phyloP scores from a whole-genome alignment of 2,329 filamentous ascomycete species.

The Colletotrichum lini region DNA sequence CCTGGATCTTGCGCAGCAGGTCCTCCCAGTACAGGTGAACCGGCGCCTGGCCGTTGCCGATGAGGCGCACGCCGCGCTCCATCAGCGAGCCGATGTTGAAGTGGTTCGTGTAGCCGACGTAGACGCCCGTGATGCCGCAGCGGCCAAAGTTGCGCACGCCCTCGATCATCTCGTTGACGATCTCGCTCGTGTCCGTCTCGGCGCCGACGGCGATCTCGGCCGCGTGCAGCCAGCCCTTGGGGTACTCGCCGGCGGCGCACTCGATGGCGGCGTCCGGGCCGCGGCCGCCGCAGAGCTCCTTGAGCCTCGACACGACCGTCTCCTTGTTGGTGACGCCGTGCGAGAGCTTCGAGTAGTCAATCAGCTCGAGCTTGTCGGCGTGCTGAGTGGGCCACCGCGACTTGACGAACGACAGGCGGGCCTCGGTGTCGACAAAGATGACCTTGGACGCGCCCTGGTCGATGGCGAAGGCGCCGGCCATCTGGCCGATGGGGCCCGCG shows the following conservation, averaged over 20 bases:
- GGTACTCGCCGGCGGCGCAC: conserved; percentile 72
- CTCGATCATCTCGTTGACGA: conserved; percentile 85
- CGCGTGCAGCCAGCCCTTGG: conserved; percentile 73
- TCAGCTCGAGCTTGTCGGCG: conserved; percentile 70
- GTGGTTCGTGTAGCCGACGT: conserved; percentile 79
- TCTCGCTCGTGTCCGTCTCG: conserved; percentile 89
- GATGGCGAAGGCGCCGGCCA: conserved; percentile 82
- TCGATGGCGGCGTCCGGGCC: conserved; percentile 84
- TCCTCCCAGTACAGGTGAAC: conserved; percentile 89
- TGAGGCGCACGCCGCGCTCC: conserved; percentile 88
- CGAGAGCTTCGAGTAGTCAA: conserved; percentile 77
- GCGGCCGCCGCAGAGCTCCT: conserved; percentile 79
- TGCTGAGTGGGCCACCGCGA: conserved; percentile 68
- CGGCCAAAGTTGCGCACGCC: conserved; percentile 80
- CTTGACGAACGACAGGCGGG: conserved; percentile 78
- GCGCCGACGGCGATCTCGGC: conserved; percentile 73
- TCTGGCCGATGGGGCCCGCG: conserved; percentile 89
- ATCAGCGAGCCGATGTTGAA: conserved; percentile 89
- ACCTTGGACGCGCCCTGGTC: conserved; percentile 81
- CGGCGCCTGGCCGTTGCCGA: conserved; percentile 76
- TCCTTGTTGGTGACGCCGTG: conserved; percentile 69
- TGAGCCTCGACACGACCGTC: conserved; percentile 79
- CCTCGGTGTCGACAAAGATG: conserved; percentile 84
- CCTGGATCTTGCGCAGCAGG: conserved; percentile 77
- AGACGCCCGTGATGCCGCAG: conserved; percentile 82